phyloP scores from a whole-genome alignment of 495 filamentous ascomycete genomes.

The Staphylotrichum tortipilum region DNA sequence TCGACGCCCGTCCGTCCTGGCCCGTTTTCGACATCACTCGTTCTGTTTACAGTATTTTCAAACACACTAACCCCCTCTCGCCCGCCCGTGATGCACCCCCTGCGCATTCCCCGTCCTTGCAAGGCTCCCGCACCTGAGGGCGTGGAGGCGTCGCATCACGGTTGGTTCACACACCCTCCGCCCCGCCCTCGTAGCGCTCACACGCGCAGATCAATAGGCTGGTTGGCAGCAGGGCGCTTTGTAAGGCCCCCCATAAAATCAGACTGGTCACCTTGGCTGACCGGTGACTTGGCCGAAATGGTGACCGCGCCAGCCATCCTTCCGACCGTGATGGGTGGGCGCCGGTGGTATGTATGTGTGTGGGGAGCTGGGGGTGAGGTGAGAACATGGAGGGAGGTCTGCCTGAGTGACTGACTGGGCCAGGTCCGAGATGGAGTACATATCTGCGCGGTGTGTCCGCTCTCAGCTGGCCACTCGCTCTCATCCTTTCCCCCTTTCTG shows the following conservation, averaged over 20 bases:
- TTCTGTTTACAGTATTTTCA: not conserved
- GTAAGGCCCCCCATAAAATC: slow-evolving; percentile 15
- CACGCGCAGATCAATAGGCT: not conserved
- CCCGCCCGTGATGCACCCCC: slow-evolving; percentile 6
- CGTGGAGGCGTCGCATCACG: not conserved
- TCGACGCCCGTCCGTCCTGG: slow-evolving; percentile 3
- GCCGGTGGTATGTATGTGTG: too few species aligned
- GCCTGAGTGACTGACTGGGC: too few species aligned
- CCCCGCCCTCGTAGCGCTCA: too few species aligned
- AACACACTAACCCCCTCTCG: not conserved
- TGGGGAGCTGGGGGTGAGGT: too few species aligned
- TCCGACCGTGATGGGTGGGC: not conserved
- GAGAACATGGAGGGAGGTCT: too few species aligned
- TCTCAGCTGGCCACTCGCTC: slow-evolving; percentile 8
- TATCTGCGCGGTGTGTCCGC: slow-evolving; percentile 9
- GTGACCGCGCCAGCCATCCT: slow-evolving; percentile 5
- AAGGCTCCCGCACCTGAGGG: slow-evolving; percentile 2
- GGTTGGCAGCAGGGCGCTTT: slow-evolving; percentile 11
- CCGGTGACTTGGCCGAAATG: slow-evolving; percentile 1
- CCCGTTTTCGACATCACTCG: not conserved
- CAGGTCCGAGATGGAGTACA: too few species aligned
- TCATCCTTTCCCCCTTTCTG: not conserved
- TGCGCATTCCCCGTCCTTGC: not conserved
- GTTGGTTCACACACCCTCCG: slow-evolving; percentile 1
- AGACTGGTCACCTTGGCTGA: slow-evolving; percentile 13